Conservation (phyloP, 2,329 filamentous ascomycete species). For the Aspergillus felis region DNA sequence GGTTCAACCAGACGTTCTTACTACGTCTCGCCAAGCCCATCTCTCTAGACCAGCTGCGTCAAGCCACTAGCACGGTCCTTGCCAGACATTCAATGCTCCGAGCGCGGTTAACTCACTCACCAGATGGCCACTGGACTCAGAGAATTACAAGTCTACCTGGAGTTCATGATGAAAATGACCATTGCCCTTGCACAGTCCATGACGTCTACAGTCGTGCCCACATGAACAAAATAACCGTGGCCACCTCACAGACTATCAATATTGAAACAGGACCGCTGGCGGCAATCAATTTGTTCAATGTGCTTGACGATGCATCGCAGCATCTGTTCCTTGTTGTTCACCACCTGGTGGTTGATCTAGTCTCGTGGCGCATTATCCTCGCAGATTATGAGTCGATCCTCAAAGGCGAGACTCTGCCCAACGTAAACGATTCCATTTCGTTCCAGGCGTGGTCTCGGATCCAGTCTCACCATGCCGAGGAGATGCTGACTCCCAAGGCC, state of each 20-base stretch:
- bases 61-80: not conserved
- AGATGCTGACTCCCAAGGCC: not conserved
- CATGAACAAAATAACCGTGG: not conserved
- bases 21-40: conserved; percentile 5
- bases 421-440: not conserved
- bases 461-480: not conserved
- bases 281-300: not conserved
- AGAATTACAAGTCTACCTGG: not conserved
- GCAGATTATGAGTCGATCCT: not conserved
- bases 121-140: not conserved
- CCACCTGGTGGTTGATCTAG: conserved; percentile 1
- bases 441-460: not conserved
- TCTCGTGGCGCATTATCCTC: conserved; percentile 5
- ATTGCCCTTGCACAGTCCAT: not conserved
- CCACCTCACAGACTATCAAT: not conserved
- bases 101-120: not conserved
- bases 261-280: conserved; percentile 2
- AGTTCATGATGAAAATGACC: not conserved
- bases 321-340: conserved; percentile 1
- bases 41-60: conserved; percentile 3
- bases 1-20: conserved; percentile 3
- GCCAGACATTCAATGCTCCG: conserved; percentile 2
- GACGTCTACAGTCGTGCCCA: not conserved
- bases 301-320: not conserved
- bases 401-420: not conserved